These are phyloP conservation scores for Blastobotrys proliferans DNA, from an alignment of 1,139 yeast species.

Conservation along the genomic window DNA sequence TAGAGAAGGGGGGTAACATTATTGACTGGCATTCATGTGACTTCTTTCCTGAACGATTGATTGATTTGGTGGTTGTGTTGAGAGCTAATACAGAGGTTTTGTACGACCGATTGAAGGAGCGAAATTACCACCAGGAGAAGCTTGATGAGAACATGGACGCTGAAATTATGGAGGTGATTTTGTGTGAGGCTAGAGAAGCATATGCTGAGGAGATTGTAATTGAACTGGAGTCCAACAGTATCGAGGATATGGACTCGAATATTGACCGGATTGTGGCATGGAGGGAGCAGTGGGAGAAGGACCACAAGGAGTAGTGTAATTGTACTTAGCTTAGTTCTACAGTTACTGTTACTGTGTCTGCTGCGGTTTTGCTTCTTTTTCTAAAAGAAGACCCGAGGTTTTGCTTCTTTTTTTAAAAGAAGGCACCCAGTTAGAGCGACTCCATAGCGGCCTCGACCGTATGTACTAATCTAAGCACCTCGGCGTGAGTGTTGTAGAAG, in stretches of 20 bases:
- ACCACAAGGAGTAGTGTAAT: constrained; percentile 18
- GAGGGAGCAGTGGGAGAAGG: constrained; percentile 64
- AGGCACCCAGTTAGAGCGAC: not conserved
- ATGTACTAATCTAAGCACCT: constrained; percentile 48
- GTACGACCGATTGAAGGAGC: constrained; percentile 65
- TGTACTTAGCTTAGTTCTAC: no score
- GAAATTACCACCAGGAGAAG: constrained; percentile 72
- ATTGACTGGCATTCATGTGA: constrained; percentile 99
- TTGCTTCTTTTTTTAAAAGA: not conserved
- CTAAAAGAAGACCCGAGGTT: no score
- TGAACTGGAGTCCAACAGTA: constrained; percentile 65
- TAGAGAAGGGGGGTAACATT: constrained; percentile 78
- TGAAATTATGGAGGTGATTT: constrained; percentile 91
- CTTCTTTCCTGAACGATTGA: constrained; percentile 84
- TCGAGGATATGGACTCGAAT: constrained; percentile 75
- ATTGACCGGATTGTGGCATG: constrained; percentile 71
- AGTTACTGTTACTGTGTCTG: not conserved
- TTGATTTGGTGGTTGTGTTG: constrained; percentile 87
- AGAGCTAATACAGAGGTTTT: constrained; percentile 69
- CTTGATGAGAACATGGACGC: constrained; percentile 91
- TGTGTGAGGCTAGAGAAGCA: constrained; percentile 80
- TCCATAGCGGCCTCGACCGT: constrained; percentile 37
- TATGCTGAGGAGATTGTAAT: constrained; percentile 79
- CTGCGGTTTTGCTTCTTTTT: no score
- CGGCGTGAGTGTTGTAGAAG: constrained; percentile 70